Base-by-base conservation (phyloP, 1,284 basidiomycete species). In the Marasmius fiardii region DNA sequence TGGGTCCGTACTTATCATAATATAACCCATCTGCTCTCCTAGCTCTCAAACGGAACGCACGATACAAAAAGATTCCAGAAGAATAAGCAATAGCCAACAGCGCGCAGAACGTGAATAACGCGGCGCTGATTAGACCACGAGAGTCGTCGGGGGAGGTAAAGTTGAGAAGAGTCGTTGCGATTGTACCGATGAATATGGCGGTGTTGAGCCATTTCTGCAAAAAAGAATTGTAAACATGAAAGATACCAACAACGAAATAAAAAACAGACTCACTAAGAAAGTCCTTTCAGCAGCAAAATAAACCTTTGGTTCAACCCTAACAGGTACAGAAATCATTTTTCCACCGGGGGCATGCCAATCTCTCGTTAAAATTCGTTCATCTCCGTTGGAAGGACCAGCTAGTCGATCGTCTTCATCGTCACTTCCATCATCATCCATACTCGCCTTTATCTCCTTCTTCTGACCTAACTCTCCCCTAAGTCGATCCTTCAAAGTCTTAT, bases 211-310 rank as follows among this genome's bases (percentile, higher is more conserved):
- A 99, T 87, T 89, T 92, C 88, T 95, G 65, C 34, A 23, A 20
- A 59, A 23, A 37, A 16, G 8, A 16, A 35, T 35, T 8, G 34
- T 18, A 50, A 44, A 54, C 47, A 34, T 37, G 52, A 28, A 56
- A 57, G 33, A 58, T 61, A 41, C 59, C 43, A 31, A 49, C 20
- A 20, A 48, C 49, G 24, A n/a, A 56, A 54, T n/a, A 26, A 48
- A 63, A 57, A 50, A 23, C 53, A 56, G 12, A 72, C 85, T 67
- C 66, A 89, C 90, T 69, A 92, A 68, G 77, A 91, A 93, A n/a
- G 93, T 95, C 57, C 94, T 80, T 71, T 98, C 96, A 47, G 92
- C 92, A 2, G 96, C 96, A 70, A 98, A 99, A 68, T 97, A 97
- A 6, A 97, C 95, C 74, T 99, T 99, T 35, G 96, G 96, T 73